phyloP scores from a whole-genome alignment of 495 filamentous ascomycete species.

The Neurospora discreta region DNA sequence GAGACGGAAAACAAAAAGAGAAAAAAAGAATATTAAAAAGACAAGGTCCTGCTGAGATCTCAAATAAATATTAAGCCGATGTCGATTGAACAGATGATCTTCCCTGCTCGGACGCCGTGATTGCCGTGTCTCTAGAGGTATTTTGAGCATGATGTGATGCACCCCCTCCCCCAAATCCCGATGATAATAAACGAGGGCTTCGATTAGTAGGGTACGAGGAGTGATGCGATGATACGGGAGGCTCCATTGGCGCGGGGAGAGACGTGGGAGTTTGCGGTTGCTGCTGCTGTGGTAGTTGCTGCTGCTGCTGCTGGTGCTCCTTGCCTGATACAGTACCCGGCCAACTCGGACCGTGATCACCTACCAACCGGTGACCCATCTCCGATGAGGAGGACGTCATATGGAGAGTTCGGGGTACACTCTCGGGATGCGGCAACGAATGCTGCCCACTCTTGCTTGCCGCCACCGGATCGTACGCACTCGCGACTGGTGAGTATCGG shows the following conservation, averaged over 20 bases:
- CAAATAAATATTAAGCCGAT: background rate
- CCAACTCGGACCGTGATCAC: background rate
- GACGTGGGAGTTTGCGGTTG: background rate
- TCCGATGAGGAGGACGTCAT: background rate
- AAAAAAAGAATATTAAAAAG: background rate
- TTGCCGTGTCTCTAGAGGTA: background rate
- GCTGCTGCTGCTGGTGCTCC: background rate
- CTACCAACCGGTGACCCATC: background rate
- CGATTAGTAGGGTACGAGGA: background rate
- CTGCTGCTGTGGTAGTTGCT: background rate
- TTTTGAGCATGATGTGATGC: background rate
- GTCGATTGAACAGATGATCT: background rate
- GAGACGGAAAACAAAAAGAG: background rate
- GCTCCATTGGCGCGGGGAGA: background rate
- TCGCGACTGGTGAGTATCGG: background rate
- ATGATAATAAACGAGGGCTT: background rate
- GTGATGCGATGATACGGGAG: background rate
- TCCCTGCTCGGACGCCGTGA: background rate
- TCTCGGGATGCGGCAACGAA: background rate
- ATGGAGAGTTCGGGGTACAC: background rate
- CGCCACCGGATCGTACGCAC: background rate
- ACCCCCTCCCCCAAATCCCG: background rate
- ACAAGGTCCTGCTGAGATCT: background rate
- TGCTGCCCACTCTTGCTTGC: background rate
- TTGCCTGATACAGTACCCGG: background rate